Percentiles rank a stretch among this genome's conserved stretches.
Evolutionary conservation across 306 rosid species (phyloP).

Genomic region (Dryas drummondii): DNA sequence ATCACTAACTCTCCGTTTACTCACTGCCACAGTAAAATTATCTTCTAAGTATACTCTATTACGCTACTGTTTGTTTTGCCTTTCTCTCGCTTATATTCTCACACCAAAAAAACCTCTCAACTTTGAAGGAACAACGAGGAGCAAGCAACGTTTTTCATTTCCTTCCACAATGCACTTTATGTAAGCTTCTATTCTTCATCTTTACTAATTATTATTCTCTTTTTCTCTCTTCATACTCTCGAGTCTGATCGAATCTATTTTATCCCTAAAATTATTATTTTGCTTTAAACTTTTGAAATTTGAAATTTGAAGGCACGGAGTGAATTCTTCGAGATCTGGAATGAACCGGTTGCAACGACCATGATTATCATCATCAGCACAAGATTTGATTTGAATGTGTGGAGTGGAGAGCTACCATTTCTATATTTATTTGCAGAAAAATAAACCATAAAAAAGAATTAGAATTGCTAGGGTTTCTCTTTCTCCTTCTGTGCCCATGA

Average conservation of each 20-base stretch:
- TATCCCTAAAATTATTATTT: conserved; percentile 12
- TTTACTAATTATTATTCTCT: neutral
- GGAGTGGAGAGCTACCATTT: conserved; percentile 9
- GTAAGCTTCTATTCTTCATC: neutral
- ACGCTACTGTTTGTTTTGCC: neutral
- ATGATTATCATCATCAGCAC: neutral
- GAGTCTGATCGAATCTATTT: conserved; percentile 21
- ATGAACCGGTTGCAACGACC: neutral
- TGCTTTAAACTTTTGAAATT: neutral
- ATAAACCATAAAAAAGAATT: neutral
- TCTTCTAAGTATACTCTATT: conserved; percentile 16
- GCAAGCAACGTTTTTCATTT: neutral
- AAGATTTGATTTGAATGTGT: conserved; percentile 22
- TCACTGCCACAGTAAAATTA: conserved; percentile 9
- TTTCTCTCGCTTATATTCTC: neutral
- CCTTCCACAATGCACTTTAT: conserved; percentile 9
- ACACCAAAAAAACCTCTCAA: neutral
- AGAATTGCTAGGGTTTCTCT: conserved; percentile 46
- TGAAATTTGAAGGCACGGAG: conserved; percentile 8
- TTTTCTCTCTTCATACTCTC: neutral
- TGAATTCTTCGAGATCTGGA: conserved; percentile 27
- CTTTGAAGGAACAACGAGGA: neutral
- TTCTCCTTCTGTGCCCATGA: conserved; percentile 46
- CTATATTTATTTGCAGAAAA: neutral
- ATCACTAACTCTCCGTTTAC: too few species aligned